Evolutionary conservation across 306 rosid genomes (phyloP).

Genomic region (Carpinus viminea): DNA sequence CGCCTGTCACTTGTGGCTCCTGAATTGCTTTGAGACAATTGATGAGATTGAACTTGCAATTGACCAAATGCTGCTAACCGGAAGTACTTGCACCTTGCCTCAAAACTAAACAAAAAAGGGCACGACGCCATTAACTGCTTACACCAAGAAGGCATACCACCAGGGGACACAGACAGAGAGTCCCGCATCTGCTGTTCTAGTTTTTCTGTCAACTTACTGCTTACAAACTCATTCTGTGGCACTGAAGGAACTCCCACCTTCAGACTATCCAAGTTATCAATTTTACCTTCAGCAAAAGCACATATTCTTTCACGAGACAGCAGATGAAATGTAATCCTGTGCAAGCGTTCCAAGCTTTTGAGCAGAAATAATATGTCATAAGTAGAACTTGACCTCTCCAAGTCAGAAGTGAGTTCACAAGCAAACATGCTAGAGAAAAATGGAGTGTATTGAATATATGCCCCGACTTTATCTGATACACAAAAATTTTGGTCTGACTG

Average conservation of each 20-base stretch:
- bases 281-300: slow-evolving; percentile 82
- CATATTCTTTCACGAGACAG: slow-evolving; percentile 78
- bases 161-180: slow-evolving; percentile 62
- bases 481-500: slow-evolving; percentile 35
- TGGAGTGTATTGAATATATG: slow-evolving; percentile 52
- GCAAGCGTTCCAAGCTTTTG: slow-evolving; percentile 78
- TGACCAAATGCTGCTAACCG: slow-evolving; percentile 77
- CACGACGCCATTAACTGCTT: slow-evolving; percentile 72
- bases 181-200: slow-evolving; percentile 97
- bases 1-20: slow-evolving; percentile 54
- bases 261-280: slow-evolving; percentile 61
- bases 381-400: slow-evolving; percentile 71
- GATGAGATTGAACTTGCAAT: slow-evolving; percentile 45
- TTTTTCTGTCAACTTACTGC: slow-evolving; percentile 86
- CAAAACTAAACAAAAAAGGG: slow-evolving; percentile 86
- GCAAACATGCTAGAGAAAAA: slow-evolving; percentile 62
- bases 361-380: slow-evolving; percentile 71
- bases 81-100: slow-evolving; percentile 90
- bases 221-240: slow-evolving; percentile 81
- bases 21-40: slow-evolving; percentile 47
- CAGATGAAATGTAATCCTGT: slow-evolving; percentile 64
- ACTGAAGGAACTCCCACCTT: slow-evolving; percentile 55
- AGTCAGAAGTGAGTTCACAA: slow-evolving; percentile 71
- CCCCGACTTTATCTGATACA: slow-evolving; percentile 37
- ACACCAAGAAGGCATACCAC: slow-evolving; percentile 94